phyloP scores from a whole-genome alignment of 345 rosid species.

The Salix koriyanagi region DNA sequence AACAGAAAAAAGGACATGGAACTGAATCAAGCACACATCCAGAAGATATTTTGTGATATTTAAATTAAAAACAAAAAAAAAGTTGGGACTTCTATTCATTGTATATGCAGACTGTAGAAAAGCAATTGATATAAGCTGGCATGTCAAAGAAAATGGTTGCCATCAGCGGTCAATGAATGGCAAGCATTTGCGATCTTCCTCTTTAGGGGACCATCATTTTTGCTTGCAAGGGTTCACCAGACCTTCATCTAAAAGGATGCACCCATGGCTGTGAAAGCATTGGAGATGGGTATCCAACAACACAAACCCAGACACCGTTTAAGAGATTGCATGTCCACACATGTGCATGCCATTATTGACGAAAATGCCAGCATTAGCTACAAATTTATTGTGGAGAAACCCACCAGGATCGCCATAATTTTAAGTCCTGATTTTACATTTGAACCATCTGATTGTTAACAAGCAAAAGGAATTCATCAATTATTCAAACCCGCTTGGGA shows the following conservation, averaged over 20 bases:
- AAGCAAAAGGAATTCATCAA: background rate
- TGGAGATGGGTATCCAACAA: background rate
- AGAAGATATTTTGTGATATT: background rate
- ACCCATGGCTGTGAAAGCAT: background rate
- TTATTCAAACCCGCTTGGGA: background rate
- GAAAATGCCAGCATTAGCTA: background rate
- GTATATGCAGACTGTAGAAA: background rate
- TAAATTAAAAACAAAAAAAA: background rate
- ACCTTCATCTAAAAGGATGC: background rate
- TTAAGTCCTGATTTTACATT: background rate
- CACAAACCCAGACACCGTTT: background rate
- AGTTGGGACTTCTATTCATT: background rate
- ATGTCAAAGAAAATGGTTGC: background rate
- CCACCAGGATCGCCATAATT: background rate
- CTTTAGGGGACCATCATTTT: background rate
- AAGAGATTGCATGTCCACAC: background rate
- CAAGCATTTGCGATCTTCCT: background rate
- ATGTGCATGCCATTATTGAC: background rate
- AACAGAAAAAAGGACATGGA: background rate
- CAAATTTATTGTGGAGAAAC: background rate
- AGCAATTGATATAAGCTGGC: background rate
- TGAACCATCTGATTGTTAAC: background rate
- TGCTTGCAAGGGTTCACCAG: background rate
- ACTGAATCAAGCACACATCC: slow-evolving; percentile 7
- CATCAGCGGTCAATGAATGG: background rate